Conservation (phyloP, 768 basidiomycete species). For the Mycena indigotica region DNA sequence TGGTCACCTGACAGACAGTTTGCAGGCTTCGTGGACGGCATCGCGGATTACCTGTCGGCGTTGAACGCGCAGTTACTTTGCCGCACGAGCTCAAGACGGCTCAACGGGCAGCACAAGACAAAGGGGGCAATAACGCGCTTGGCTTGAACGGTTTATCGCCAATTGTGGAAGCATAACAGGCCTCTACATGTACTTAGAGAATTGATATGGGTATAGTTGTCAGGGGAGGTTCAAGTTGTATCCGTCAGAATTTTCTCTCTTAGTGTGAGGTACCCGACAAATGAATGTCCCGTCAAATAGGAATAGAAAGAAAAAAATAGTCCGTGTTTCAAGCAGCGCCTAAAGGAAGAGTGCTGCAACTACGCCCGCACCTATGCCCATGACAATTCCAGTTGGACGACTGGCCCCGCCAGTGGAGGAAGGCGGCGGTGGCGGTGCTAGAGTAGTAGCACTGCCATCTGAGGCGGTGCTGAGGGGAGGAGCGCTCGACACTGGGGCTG, state of each 20-base stretch:
- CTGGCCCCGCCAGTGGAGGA: neutral
- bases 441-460: neutral
- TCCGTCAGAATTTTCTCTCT: too few relatives aligned
- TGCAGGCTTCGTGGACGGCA: constrained; percentile 68
- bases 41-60: constrained; percentile 67
- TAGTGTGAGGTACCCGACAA: too few relatives aligned
- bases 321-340: too few relatives aligned
- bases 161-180: neutral
- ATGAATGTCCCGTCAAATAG: too few relatives aligned
- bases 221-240: too few relatives aligned
- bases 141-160: neutral
- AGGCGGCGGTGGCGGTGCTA: neutral
- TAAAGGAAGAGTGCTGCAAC: neutral
- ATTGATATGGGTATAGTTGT: too few relatives aligned
- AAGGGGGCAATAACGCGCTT: neutral
- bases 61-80: constrained; percentile 52
- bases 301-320: too few relatives aligned
- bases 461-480: neutral
- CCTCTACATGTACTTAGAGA: too few relatives aligned
- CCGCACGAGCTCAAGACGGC: neutral
- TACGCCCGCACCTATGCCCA: neutral
- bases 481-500: neutral
- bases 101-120: neutral
- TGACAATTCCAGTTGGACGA: neutral
- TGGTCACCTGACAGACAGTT: neutral